Base-by-base conservation (phyloP, 345 rosid species). In the Iberis pinnata region DNA sequence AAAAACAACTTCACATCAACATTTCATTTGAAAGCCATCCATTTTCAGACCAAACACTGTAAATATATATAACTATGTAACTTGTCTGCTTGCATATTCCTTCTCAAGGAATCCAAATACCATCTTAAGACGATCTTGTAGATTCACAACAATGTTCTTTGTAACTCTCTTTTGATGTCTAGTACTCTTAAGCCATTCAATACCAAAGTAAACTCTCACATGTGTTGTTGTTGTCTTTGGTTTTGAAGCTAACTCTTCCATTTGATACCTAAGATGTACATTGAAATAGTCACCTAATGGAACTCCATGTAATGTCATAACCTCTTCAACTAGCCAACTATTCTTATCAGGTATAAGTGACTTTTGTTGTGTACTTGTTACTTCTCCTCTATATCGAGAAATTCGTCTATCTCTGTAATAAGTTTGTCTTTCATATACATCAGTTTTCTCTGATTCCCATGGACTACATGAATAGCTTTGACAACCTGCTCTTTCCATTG, bases 131-230 rank as follows among this genome's bases (percentile, higher is more conserved):
- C 96, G 78, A 53, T 81, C 86, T 65, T 82, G 86, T 31, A 87
- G 74, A 67, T 70, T 80, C 9, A 54, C 67, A 2, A 76, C 43
- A 60, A 92, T 65, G 72, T 87, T 87, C 73, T 85, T 87, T 7
- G 96, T 66, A 42, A 83, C 77, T 67, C 83, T 80, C 79, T 84
- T 84, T 70, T 72, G 83, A 51, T 92, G 84, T 64, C 56, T 68
- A 5, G 81, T 87, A 79, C 93, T 92, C 75, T 88, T 92, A 51
- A 82, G 78, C 98, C 98, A 92, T 25, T 83, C 92, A n/a, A 87
- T 62, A 49, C 95, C 98, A 38, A 77, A 70, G 50, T 51, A 78
- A 16, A 87, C 89, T 25, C 77, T 69, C 15, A 84, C 82, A 17
- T 50, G 55, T 43, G 89, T 79, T 33, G 81, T 68, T 43, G 89